A percentile compares a stretch with the other conserved stretches of the same genome.
Evolutionary conservation across 345 rosid genomes (phyloP).

Genomic region (Ceriops tagal): DNA sequence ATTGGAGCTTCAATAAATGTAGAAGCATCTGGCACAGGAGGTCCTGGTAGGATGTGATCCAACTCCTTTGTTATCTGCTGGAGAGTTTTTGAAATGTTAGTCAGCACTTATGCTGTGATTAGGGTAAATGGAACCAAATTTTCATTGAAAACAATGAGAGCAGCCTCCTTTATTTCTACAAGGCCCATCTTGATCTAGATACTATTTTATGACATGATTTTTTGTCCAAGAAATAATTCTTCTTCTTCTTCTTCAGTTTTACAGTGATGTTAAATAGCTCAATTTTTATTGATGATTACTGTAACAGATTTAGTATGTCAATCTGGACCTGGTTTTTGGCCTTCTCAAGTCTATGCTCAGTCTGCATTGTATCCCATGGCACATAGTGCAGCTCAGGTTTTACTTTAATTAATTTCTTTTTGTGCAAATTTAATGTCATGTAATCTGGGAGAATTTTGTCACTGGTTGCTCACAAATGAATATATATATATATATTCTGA

Average conservation of each 20-base stretch:
- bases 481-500: neutral
- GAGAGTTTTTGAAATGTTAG: neutral
- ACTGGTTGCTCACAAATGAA: neutral
- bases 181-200: neutral
- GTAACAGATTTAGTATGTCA: conserved; percentile 91
- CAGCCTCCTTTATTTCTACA: neutral
- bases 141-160: neutral
- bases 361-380: conserved; percentile 93
- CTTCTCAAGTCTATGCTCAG: conserved; percentile 73
- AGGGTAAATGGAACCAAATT: conserved; percentile 1
- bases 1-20: conserved; percentile 89
- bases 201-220: neutral
- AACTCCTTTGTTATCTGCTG: neutral
- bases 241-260: conserved; percentile 5
- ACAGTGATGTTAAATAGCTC: neutral
- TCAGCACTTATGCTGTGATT: neutral
- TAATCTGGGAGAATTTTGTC: conserved; percentile 12
- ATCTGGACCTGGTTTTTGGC: conserved; percentile 97
- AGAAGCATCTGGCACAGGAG: conserved; percentile 97
- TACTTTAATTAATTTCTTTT: conserved; percentile 20
- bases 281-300: conserved; percentile 8
- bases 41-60: conserved; percentile 57
- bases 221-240: no score
- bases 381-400: conserved; percentile 97
- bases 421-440: conserved; percentile 8